A percentile compares a stretch with the other conserved stretches of the same genome.
Evolutionary conservation across 108 stramenopile genomes (phyloP).

Genomic region (Skeletonema tropicum): DNA sequence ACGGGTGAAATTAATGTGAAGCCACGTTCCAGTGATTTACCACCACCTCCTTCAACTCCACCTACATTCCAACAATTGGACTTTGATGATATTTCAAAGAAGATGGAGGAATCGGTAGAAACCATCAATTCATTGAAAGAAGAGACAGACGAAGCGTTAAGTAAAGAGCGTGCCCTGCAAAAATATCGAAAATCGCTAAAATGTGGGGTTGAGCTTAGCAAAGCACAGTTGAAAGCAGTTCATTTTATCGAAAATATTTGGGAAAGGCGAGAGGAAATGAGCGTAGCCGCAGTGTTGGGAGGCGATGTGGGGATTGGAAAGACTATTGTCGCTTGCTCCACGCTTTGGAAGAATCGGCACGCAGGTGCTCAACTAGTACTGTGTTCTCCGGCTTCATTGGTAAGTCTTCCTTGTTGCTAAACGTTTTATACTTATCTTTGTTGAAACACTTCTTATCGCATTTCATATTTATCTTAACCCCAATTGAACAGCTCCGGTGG

Average conservation of each 20-base stretch:
- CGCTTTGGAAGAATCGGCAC: constrained; percentile 58
- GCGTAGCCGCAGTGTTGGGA: constrained; percentile 47
- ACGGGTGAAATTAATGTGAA: background rate
- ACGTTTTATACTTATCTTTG: background rate
- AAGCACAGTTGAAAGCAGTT: constrained; percentile 19
- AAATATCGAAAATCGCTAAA: constrained; percentile 8
- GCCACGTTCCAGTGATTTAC: background rate
- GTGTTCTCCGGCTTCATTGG: constrained; percentile 63
- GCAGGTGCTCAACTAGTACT: constrained; percentile 65
- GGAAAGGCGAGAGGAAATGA: background rate
- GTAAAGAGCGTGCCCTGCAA: constrained; percentile 14
- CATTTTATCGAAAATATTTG: constrained; percentile 44
- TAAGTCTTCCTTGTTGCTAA: constrained; percentile 30
- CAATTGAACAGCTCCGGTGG: constrained; percentile 62
- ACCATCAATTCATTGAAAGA: constrained; percentile 1
- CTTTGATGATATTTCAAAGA: constrained; percentile 21
- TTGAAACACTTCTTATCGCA: constrained; percentile 7
- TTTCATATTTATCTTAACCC: background rate
- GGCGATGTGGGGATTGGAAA: constrained; percentile 65
- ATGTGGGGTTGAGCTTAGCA: constrained; percentile 28
- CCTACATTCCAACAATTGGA: constrained; percentile 14
- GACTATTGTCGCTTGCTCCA: constrained; percentile 56
- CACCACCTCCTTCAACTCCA: background rate
- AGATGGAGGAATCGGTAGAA: constrained; percentile 11
- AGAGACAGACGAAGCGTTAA: background rate